These are phyloP conservation scores for Erigeron canadensis DNA, from an alignment of 129 eudicot species.

Conservation along the genomic window DNA sequence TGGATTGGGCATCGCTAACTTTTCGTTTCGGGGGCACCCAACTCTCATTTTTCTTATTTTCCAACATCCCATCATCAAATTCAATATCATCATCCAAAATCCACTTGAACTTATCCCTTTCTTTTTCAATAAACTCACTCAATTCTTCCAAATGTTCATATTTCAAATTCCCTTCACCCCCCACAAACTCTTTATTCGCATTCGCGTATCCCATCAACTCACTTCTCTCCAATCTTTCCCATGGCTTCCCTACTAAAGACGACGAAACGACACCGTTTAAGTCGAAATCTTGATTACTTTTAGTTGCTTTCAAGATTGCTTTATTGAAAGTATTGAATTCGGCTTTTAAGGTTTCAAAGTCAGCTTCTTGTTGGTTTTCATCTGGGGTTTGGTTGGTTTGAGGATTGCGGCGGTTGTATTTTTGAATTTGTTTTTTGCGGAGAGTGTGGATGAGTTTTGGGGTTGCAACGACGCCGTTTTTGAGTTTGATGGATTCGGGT, in stretches of 20 bases:
- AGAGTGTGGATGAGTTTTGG: conserved; percentile 90
- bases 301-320: conserved; percentile 31
- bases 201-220: conserved; percentile 55
- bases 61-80: conserved; percentile 43
- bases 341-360: conserved; percentile 52
- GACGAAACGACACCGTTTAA: conserved; percentile 8
- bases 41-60: conserved; percentile 28
- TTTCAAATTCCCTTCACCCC: conserved; percentile 47
- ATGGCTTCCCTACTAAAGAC: conserved; percentile 67
- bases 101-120: conserved; percentile 62
- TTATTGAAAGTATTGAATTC: conserved; percentile 68
- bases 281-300: conserved; percentile 23
- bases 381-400: conserved; percentile 30
- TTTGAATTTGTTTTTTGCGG: conserved; percentile 77
- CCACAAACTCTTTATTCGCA: conserved; percentile 35
- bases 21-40: conserved; percentile 47
- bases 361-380: conserved; percentile 19
- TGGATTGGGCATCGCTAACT: conserved; percentile 52
- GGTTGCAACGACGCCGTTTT: conserved; percentile 59
- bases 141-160: conserved; percentile 68
- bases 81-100: conserved; percentile 83
- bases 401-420: conserved; percentile 39
- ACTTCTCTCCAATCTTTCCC: conserved; percentile 72
- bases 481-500: conserved; percentile 51
- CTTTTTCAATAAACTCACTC: conserved; percentile 66